These are phyloP conservation scores for Aspergillus brunneoviolaceus DNA, from an alignment of 2,329 filamentous ascomycete species.

Conservation along the genomic window DNA sequence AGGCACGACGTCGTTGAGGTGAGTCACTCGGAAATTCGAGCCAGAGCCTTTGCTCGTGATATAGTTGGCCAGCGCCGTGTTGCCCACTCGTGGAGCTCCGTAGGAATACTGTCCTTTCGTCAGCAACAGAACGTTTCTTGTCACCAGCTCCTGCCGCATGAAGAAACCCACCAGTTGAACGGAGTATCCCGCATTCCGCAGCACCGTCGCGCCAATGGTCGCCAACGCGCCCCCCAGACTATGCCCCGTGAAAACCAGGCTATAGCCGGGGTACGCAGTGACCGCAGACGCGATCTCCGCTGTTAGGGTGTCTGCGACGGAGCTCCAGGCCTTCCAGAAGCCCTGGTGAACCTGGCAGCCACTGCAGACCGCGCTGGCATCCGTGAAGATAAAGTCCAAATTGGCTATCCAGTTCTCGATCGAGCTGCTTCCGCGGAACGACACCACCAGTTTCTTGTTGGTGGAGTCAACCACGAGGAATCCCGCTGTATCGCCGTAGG, in stretches of 20 bases:
- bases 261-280: conserved; percentile 40
- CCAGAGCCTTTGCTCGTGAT: conserved; percentile 35
- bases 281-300: conserved; percentile 35
- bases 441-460: conserved; percentile 38
- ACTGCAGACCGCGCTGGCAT: conserved; percentile 43
- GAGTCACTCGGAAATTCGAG: conserved; percentile 39
- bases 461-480: conserved; percentile 50
- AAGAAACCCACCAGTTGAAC: conserved; percentile 43
- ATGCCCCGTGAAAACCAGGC: conserved; percentile 51
- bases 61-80: conserved; percentile 37
- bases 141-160: neutral
- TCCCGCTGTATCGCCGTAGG: conserved; percentile 46
- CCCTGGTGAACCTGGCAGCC: conserved; percentile 47
- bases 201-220: conserved; percentile 46
- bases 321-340: conserved; percentile 50
- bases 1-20: conserved; percentile 41
- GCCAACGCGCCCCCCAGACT: conserved; percentile 55
- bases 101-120: conserved; percentile 38
- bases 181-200: conserved; percentile 43
- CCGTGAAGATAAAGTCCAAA: conserved; percentile 26
- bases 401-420: conserved; percentile 37
- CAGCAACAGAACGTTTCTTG: neutral
- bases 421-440: conserved; percentile 37
- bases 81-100: conserved; percentile 46
- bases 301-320: conserved; percentile 38